phyloP scores from a whole-genome alignment of 805 yeast genomes.

The Zygosaccharomyces siamensis region DNA sequence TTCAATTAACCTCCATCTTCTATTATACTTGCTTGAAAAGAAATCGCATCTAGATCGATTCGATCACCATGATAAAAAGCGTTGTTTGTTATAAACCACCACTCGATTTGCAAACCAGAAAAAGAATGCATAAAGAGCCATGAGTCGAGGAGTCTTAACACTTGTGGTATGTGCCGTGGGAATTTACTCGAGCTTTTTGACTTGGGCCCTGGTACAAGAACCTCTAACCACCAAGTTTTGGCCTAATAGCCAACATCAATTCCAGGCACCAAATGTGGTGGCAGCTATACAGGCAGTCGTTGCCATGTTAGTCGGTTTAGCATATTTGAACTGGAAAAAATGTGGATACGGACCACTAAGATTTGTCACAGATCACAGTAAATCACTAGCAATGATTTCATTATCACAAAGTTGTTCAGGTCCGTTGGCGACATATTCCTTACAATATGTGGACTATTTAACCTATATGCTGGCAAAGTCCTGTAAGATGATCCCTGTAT shows the following conservation, averaged over 20 bases:
- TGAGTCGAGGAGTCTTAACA: slow-evolving; percentile 9
- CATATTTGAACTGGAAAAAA: slow-evolving; percentile 45
- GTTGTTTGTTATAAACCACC: background rate
- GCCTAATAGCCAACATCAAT: slow-evolving; percentile 49
- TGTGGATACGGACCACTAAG: slow-evolving; percentile 30
- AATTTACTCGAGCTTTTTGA: slow-evolving; percentile 77
- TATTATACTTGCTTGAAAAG: too few relatives aligned
- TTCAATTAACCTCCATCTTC: too few relatives aligned
- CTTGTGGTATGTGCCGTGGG: slow-evolving; percentile 45
- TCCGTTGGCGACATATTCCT: slow-evolving; percentile 75
- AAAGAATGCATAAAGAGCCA: background rate
- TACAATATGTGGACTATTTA: slow-evolving; percentile 79
- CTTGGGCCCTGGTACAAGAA: slow-evolving; percentile 93
- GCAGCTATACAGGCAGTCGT: slow-evolving; percentile 68
- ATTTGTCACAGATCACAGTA: slow-evolving; percentile 34
- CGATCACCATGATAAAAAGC: background rate
- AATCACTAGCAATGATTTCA: slow-evolving; percentile 50
- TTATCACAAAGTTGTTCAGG: slow-evolving; percentile 74
- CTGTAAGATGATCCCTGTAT: slow-evolving; percentile 92
- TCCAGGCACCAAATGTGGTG: slow-evolving; percentile 75
- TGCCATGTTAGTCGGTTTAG: slow-evolving; percentile 64
- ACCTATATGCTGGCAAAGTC: slow-evolving; percentile 84
- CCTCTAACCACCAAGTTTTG: slow-evolving; percentile 74
- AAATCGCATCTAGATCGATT: background rate
- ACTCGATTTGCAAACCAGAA: background rate